Conservation (phyloP, 2,329 filamentous ascomycete genomes). For the Monosporascus sp. region DNA sequence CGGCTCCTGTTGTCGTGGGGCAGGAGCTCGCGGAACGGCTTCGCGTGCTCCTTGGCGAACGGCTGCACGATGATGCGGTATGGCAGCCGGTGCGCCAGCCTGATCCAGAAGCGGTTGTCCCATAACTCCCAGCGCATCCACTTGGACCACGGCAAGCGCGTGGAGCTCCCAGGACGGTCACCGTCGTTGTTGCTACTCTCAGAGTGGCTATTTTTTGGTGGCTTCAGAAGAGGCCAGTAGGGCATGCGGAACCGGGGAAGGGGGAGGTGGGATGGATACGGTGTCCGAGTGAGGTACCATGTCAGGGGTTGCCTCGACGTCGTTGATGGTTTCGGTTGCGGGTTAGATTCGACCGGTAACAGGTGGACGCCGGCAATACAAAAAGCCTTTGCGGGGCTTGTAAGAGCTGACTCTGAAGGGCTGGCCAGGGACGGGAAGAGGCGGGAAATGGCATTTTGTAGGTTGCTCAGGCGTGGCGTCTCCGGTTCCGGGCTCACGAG, state of each 20-base stretch:
- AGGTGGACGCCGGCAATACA: constrained; percentile 44
- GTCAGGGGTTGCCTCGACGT: constrained; percentile 10
- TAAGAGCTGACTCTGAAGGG: constrained; percentile 5
- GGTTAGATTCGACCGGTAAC: constrained; percentile 27
- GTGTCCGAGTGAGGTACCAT: constrained; percentile 43
- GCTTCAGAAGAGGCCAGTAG: constrained; percentile 9
- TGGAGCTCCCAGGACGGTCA: background rate
- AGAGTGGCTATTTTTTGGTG: too few relatives aligned
- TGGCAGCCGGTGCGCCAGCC: constrained; percentile 37
- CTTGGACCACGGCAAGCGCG: constrained; percentile 19
- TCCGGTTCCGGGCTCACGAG: constrained; percentile 46
- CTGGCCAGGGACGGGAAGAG: constrained; percentile 42
- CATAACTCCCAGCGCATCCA: constrained; percentile 38
- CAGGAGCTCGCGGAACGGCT: constrained; percentile 43
- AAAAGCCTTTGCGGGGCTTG: constrained; percentile 37
- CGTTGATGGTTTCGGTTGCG: background rate
- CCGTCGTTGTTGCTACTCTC: background rate
- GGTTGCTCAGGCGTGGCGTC: constrained; percentile 34
- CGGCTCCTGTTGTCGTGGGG: constrained; percentile 21
- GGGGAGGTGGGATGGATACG: constrained; percentile 36
- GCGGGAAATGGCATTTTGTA: constrained; percentile 40
- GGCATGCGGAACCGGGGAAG: constrained; percentile 18
- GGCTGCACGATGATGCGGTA: constrained; percentile 40
- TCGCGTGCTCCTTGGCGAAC: constrained; percentile 37
- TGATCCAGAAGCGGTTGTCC: constrained; percentile 60